Conservation (phyloP, 1,284 basidiomycete species). For the Cryptococcus sp. region DNA sequence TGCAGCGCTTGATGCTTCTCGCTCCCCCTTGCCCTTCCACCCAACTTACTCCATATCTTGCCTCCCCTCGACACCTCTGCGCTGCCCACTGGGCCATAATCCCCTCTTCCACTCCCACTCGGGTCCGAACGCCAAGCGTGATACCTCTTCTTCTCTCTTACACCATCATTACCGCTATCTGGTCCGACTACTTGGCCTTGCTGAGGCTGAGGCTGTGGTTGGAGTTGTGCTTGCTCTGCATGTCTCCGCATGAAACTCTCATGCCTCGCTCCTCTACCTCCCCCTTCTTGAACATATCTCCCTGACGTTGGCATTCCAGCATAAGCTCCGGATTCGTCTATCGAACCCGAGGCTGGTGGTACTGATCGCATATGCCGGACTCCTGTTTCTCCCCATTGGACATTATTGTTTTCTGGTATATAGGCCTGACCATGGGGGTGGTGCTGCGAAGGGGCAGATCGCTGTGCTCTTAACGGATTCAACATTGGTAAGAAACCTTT, state of each 20-base stretch:
- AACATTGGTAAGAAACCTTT: not conserved
- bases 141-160: conserved; percentile 15
- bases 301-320: too few species aligned
- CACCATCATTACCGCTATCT: not conserved
- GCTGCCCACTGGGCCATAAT: not conserved
- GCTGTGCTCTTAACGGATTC: not conserved
- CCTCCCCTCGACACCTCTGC: not conserved
- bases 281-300: too few species aligned
- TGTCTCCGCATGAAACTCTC: not conserved
- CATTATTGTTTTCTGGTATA: not conserved
- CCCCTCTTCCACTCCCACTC: conserved; percentile 1
- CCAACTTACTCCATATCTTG: conserved; percentile 10
- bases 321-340: not conserved
- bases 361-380: not conserved
- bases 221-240: not conserved
- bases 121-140: conserved; percentile 7
- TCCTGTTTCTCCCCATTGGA: not conserved
- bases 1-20: too few species aligned
- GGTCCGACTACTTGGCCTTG: not conserved
- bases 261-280: not conserved
- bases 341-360: not conserved
- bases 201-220: not conserved
- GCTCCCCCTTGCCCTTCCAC: too few species aligned
- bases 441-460: not conserved
- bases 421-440: not conserved